phyloP scores from a whole-genome alignment of 1,284 basidiomycete species.

The Naganishia sp. region DNA sequence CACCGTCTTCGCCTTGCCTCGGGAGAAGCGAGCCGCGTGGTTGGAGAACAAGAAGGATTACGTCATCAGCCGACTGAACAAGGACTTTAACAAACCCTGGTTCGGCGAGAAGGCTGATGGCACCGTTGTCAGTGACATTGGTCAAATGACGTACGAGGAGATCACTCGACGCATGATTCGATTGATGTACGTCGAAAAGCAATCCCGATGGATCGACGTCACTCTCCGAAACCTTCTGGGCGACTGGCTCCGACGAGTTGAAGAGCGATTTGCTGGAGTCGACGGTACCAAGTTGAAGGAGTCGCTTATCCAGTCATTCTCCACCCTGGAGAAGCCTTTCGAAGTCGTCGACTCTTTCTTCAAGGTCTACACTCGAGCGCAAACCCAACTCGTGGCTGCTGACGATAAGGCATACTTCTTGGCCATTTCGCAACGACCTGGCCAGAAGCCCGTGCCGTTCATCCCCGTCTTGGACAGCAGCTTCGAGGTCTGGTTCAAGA shows the following conservation, averaged over 20 bases:
- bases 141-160: constrained; percentile 99
- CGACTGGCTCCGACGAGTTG: constrained; percentile 93
- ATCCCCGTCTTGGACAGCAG: constrained; percentile 92
- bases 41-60: constrained; percentile 82
- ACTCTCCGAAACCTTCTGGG: constrained; percentile 94
- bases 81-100: constrained; percentile 95
- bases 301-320: constrained; percentile 87
- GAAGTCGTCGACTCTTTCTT: constrained; percentile 83
- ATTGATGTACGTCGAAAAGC: constrained; percentile 88
- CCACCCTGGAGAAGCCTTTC: constrained; percentile 76
- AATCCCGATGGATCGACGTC: constrained; percentile 89
- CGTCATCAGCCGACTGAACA: constrained; percentile 89
- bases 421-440: constrained; percentile 87
- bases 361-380: constrained; percentile 76
- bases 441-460: constrained; percentile 98
- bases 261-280: constrained; percentile 95
- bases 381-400: constrained; percentile 82
- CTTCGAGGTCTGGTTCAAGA: constrained; percentile 99
- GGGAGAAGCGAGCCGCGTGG: constrained; percentile 92
- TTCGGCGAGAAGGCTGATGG: constrained; percentile 94
- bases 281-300: constrained; percentile 73
- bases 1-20: constrained; percentile 88
- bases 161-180: constrained; percentile 85
- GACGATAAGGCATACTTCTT: constrained; percentile 97
- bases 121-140: constrained; percentile 76